Base-by-base conservation (phyloP, 805 yeast species). In the Clavispora vitiphila region DNA sequence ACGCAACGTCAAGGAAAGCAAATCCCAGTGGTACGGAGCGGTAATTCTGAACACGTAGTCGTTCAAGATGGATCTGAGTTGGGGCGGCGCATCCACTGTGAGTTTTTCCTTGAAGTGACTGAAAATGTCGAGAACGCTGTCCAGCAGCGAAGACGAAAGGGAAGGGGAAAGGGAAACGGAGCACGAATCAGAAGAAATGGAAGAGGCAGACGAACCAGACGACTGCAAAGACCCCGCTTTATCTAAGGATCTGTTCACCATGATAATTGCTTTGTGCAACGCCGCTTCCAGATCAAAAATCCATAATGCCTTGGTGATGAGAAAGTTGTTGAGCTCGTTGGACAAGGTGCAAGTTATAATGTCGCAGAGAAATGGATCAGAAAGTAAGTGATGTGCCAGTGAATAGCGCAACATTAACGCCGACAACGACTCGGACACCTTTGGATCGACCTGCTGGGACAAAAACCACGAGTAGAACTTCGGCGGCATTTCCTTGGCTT, bases 201-300 rank as follows among this genome's bases (percentile, higher is more conserved):
- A n/a, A n/a, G n/a, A n/a, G n/a, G n/a, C n/a, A n/a, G n/a, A n/a
- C n/a, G n/a, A n/a, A n/a, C n/a, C n/a, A n/a, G n/a, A n/a, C n/a
- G n/a, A n/a, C n/a, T n/a, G n/a, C n/a, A n/a, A n/a, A n/a, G n/a
- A n/a, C n/a, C n/a, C n/a, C n/a, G n/a, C n/a, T n/a, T 37, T 37
- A 22, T 55, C 49, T 48, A 60, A 50, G 16, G 68, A 66, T 50
- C 73, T 76, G 49, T 76, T 77, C 8, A 76, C 68, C 49, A 77
- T 62, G 12, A 78, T 77, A 15, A 77, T 71, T 0, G 80, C 67
- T 52, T 77, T 76, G 47, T 78, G 83, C 8, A 78, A 54, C 21
- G 65, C 62, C 45, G 70, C 66, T 38, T 67, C 67, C 47, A 67
- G 62, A 26, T 69, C 54, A 44, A 49, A 67, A 3, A 65, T 51